phyloP scores from a whole-genome alignment of 177 flowering plant species.

The Vitis hybrid region DNA sequence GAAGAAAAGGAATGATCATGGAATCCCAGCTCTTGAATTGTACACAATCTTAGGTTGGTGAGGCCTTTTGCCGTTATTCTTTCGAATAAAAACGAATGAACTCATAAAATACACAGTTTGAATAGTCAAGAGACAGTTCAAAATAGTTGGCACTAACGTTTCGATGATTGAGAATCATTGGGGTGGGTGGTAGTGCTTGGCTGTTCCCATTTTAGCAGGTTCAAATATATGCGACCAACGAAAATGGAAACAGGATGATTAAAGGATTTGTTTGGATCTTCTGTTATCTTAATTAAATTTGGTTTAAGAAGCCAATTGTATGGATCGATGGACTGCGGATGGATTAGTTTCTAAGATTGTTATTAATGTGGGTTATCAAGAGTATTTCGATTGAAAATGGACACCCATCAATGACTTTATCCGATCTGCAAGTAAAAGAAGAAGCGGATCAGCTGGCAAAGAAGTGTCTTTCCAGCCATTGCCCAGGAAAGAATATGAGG shows the following conservation, averaged over 20 bases:
- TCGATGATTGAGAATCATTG: not conserved
- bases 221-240: not conserved
- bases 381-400: not conserved
- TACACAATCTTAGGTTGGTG: no score
- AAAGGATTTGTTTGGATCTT: no score
- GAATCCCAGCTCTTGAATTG: no score
- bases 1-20: no score
- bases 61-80: no score
- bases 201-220: not conserved
- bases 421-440: not conserved
- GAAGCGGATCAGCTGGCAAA: constrained; percentile 5
- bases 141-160: not conserved
- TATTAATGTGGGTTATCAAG: no score
- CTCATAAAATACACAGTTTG: not conserved
- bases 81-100: no score
- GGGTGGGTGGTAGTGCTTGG: not conserved
- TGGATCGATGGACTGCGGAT: not conserved
- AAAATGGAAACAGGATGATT: no score
- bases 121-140: not conserved
- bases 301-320: no score
- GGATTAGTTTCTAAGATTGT: not conserved
- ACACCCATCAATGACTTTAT: not conserved
- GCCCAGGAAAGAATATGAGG: no score
- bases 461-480: constrained; percentile 5
- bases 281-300: no score